Base-by-base conservation (phyloP, 148 eudicot species). In the Dysphania ambrosioides region DNA sequence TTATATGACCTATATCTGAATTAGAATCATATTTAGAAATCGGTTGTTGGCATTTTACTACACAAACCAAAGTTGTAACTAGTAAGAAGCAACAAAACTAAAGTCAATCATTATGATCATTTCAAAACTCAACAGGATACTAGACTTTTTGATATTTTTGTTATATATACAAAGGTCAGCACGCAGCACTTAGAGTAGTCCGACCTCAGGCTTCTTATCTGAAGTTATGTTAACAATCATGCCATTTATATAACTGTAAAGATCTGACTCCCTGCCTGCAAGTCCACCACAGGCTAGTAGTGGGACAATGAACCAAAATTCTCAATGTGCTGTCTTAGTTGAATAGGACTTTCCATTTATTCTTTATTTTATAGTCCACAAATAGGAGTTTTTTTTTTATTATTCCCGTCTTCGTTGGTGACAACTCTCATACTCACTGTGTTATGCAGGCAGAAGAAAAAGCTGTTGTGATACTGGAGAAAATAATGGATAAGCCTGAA, bases 391-490 rank as follows among this genome's bases (percentile, higher is more conserved):
- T 21, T 5, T 42, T 40, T 47, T 63, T 5, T 27, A 21, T 59
- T 55, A n/a, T 4, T 78, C 64, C 29, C 47, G 36, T 49, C 29
- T 18, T 18, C 4, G 35, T 61, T 3, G 32, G 55, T 49, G 26
- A 12, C 29, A 23, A 53, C 12, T 70, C 32, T 70, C 26, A 40
- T 51, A 36, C 40, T 71, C 4, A 35, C 27, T 67, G 68, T 66
- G 36, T 31, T 60, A 69, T 63, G 78, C 85, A 85, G 88, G 87
- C 4, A 42, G 73, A 53, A 66, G 82, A 66, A 18, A 73, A 35
- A 36, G 40, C 49, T 63, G 74, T 64, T 75, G 78, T 36, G 68
- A 76, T 34, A 44, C 61, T 53, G 64, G 63, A 38, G 21, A 30
- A 59, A 67, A 72, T 68, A 21, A 70, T 70, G 60, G 81, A n/a